phyloP scores from a whole-genome alignment of 176 grass and related monocot genomes.

The Zizania latifolia region DNA sequence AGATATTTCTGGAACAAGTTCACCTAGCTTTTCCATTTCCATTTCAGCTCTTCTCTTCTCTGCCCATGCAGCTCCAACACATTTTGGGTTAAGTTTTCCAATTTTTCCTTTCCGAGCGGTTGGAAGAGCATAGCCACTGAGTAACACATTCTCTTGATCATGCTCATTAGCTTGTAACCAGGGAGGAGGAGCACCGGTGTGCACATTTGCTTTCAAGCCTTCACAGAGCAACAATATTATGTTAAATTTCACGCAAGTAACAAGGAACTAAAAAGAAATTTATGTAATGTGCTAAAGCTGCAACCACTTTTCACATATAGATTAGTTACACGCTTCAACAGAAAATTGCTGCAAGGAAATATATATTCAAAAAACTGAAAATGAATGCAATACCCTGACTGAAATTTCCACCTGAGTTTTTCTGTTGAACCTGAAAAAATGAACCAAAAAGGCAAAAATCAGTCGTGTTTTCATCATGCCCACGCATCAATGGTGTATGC shows the following conservation, averaged over 20 bases:
- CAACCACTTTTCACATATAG: background rate
- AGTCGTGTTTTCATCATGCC: background rate
- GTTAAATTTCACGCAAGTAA: slow-evolving; percentile 19
- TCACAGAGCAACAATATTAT: slow-evolving; percentile 26
- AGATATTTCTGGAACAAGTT: slow-evolving; percentile 40
- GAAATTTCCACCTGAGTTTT: slow-evolving; percentile 25
- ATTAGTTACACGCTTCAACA: background rate
- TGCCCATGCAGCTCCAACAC: slow-evolving; percentile 92
- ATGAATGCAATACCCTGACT: slow-evolving; percentile 29
- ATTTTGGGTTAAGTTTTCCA: slow-evolving; percentile 76
- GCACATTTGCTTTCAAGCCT: slow-evolving; percentile 79
- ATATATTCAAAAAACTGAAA: slow-evolving; percentile 6
- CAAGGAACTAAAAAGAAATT: slow-evolving; percentile 14
- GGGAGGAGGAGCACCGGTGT: slow-evolving; percentile 71
- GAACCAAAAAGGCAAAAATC: background rate
- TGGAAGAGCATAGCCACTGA: background rate
- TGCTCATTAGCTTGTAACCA: slow-evolving; percentile 64
- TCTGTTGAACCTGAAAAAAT: slow-evolving; percentile 30
- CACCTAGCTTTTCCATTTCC: slow-evolving; percentile 66
- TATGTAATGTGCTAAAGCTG: slow-evolving; percentile 16
- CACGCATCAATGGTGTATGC: background rate
- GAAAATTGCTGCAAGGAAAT: background rate
- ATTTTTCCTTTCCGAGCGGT: slow-evolving; percentile 39
- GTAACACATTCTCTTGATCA: slow-evolving; percentile 26
- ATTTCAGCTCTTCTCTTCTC: slow-evolving; percentile 84